Evolutionary conservation across 2,329 filamentous ascomycete species (phyloP).

Genomic region (Rutstroemia sp.): DNA sequence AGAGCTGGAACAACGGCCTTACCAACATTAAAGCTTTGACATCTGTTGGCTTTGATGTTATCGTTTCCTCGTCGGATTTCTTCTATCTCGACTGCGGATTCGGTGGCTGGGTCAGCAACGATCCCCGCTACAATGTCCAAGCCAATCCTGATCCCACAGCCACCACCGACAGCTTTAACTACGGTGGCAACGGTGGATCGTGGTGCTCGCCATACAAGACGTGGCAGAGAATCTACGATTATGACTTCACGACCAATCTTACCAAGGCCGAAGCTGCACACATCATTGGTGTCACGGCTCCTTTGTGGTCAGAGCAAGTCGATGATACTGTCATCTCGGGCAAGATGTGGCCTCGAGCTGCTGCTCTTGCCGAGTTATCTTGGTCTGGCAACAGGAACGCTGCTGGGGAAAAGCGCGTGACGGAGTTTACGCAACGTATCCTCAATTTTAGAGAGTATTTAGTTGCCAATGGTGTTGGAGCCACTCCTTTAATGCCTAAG

Average conservation of each 20-base stretch:
- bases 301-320: constrained; percentile 70
- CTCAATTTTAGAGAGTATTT: constrained; percentile 54
- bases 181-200: constrained; percentile 62
- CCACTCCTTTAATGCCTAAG: constrained; percentile 45
- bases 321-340: constrained; percentile 66
- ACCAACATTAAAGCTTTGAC: constrained; percentile 53
- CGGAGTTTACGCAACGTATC: constrained; percentile 45
- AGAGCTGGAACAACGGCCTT: constrained; percentile 64
- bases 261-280: constrained; percentile 52
- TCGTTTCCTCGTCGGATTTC: constrained; percentile 67
- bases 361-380: constrained; percentile 66
- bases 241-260: constrained; percentile 63
- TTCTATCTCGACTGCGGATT: constrained; percentile 80
- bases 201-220: constrained; percentile 75
- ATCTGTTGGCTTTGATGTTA: constrained; percentile 56
- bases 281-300: constrained; percentile 73
- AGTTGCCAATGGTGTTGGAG: constrained; percentile 44
- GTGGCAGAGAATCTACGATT: constrained; percentile 73
- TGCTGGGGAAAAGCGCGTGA: constrained; percentile 57
- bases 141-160: constrained; percentile 54
- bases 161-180: constrained; percentile 38
- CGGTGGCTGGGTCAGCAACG: constrained; percentile 63
- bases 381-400: constrained; percentile 62
- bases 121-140: constrained; percentile 47
- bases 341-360: constrained; percentile 68